These are phyloP conservation scores for Sporothrix variecibatus DNA, from an alignment of 2,329 filamentous ascomycete species.

Conservation along the genomic window DNA sequence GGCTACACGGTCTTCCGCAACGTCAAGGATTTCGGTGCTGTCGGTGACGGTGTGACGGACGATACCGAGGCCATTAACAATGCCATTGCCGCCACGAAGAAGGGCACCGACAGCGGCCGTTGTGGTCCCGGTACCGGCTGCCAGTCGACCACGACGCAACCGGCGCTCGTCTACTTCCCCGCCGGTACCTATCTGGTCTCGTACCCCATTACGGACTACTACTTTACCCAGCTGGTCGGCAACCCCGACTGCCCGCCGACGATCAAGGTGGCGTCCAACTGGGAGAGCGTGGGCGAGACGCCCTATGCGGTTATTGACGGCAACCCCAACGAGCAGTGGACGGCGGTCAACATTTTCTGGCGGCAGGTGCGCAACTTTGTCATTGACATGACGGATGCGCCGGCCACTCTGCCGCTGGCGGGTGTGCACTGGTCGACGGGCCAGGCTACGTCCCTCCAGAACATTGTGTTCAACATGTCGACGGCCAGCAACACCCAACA, in stretches of 20 bases:
- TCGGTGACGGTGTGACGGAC: slow-evolving; percentile 72
- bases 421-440: slow-evolving; percentile 70
- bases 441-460: slow-evolving; percentile 61
- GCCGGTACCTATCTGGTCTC: slow-evolving; percentile 30
- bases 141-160: slow-evolving; percentile 26
- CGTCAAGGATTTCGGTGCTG: slow-evolving; percentile 53
- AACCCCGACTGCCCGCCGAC: slow-evolving; percentile 28
- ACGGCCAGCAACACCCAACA: slow-evolving; percentile 49
- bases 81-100: slow-evolving; percentile 52
- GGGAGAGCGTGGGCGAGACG: background rate
- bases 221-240: slow-evolving; percentile 31
- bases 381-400: slow-evolving; percentile 55
- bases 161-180: slow-evolving; percentile 32
- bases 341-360: slow-evolving; percentile 48
- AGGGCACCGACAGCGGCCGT: slow-evolving; percentile 4
- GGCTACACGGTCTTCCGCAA: slow-evolving; percentile 32
- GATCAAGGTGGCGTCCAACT: slow-evolving; percentile 24
- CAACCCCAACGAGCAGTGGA: slow-evolving; percentile 55
- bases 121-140: slow-evolving; percentile 26
- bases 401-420: slow-evolving; percentile 45
- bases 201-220: slow-evolving; percentile 29
- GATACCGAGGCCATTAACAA: slow-evolving; percentile 71
- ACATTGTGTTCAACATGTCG: slow-evolving; percentile 56
- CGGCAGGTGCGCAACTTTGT: slow-evolving; percentile 60
- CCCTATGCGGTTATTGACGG: slow-evolving; percentile 39